Conservation (phyloP, 1,139 yeast genomes). For the Geotrichum macrosporum region DNA sequence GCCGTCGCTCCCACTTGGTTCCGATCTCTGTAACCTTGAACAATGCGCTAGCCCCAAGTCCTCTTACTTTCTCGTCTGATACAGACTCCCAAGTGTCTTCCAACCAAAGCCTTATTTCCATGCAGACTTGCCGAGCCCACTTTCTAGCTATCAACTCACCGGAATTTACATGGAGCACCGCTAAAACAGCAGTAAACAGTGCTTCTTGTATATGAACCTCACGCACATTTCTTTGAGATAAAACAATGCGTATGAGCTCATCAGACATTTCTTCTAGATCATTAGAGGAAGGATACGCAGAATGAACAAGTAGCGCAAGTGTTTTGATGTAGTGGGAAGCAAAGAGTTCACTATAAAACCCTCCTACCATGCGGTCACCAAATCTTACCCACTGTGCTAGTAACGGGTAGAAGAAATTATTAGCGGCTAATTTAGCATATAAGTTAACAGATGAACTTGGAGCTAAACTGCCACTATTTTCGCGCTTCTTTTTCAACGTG, state of each 20-base stretch:
- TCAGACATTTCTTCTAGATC: conserved; percentile 54
- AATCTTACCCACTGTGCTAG: conserved; percentile 46
- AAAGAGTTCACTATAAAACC: conserved; percentile 53
- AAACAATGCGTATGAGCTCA: conserved; percentile 47
- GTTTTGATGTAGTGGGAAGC: conserved; percentile 59
- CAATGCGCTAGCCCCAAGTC: conserved; percentile 51
- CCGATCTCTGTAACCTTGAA: conserved; percentile 40
- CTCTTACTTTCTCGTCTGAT: conserved; percentile 43
- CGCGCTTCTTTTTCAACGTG: conserved; percentile 35
- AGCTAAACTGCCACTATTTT: conserved; percentile 20
- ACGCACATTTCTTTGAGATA: conserved; percentile 23
- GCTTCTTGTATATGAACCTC: conserved; percentile 13
- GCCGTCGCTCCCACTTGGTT: conserved; percentile 30
- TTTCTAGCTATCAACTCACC: conserved; percentile 39
- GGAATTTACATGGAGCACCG: conserved; percentile 34
- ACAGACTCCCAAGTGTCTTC: conserved; percentile 43
- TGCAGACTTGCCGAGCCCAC: conserved; percentile 36
- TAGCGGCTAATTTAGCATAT: conserved; percentile 47
- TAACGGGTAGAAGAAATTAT: conserved; percentile 53
- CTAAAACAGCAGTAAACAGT: conserved; percentile 18
- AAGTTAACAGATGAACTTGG: conserved; percentile 30
- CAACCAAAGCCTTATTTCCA: conserved; percentile 43
- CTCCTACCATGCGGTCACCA: conserved; percentile 37
- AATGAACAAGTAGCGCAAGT: conserved; percentile 50
- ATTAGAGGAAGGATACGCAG: conserved; percentile 53